Evolutionary conservation across 1,139 yeast species (phyloP), one percentile per base, ranked within the genome.

Genomic region (Nakaseomyces glabratus): DNA sequence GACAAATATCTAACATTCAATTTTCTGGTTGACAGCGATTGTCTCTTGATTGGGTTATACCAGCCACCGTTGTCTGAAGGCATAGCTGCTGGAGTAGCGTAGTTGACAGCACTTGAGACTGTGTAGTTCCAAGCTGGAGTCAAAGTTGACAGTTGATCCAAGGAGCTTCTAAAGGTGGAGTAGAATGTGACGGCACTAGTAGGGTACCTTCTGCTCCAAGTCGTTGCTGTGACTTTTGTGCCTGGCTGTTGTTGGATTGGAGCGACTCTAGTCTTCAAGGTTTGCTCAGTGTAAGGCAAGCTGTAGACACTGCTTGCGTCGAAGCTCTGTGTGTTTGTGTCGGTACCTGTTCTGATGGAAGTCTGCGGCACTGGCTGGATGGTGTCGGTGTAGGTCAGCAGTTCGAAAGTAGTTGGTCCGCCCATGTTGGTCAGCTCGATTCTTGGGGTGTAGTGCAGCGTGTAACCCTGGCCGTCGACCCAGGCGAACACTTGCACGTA

Each of bases 201-300:
- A 13, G 88, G 76, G 55, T 61, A 78, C 45, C 67, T 62, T 51
- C 73, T 66, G 2, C 74, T 54, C 82, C 84, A 79, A 2, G 77
- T 61, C 3, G 77, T 66, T 16, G 72, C 75, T 1, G 94, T 79
- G 10, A 84, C 74, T 6, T 60, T 66, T 2, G 81, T 54, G 4
- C 77, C 82, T 6, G 96, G 95, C 61, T 85, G 94, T 40, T 66
- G 58, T 61, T 85, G 95, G 95, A 86, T 85, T 34, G 95, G 95
- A 1, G 96, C 96, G 58, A 63, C 82, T 55, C 84, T 68, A 2
- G 80, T 71, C 33, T 45, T 58, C 24, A 93, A 93, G 0, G 93
- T 80, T 62, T 86, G 96, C 40, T 51, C 42, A 2, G 86, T 71
- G 59, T 85, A 86, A 4, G 86, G 68, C 6, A 82, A 68, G 3